Conservation (phyloP, 225 moss, liverwort and hornwort genomes). For the Marchantia polymorpha region DNA sequence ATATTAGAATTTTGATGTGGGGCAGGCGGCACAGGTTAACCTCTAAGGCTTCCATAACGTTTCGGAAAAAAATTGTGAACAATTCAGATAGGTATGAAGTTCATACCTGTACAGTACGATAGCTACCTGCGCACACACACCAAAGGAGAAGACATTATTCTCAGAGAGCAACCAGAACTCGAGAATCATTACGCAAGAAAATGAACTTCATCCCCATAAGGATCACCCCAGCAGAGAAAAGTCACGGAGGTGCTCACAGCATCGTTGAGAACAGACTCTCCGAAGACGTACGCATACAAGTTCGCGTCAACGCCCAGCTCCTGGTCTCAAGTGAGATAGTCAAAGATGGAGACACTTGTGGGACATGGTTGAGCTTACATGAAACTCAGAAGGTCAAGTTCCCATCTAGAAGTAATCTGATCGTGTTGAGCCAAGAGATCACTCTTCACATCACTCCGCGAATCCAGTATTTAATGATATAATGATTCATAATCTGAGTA, state of each 20-base stretch:
- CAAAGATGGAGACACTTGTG: not conserved
- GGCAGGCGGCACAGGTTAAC: too few relatives aligned
- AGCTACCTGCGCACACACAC: conserved; percentile 56
- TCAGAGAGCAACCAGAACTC: not conserved
- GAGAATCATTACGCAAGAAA: not conserved
- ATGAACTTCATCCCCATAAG: not conserved
- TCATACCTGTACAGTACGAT: conserved; percentile 81
- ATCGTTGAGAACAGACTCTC: conserved; percentile 93
- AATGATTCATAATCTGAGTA: too few relatives aligned
- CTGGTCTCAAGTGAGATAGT: conserved; percentile 33
- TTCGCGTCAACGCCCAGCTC: conserved; percentile 76
- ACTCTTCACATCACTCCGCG: too few relatives aligned
- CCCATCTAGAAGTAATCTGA: not conserved
- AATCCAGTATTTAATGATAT: too few relatives aligned
- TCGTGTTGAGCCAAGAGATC: not conserved
- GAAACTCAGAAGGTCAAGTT: not conserved
- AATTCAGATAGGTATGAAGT: not conserved
- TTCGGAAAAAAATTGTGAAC: not conserved
- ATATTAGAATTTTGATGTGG: too few relatives aligned
- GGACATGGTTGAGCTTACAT: not conserved
- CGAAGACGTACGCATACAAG: conserved; percentile 82
- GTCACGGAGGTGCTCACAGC: conserved; percentile 52
- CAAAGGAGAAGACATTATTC: not conserved
- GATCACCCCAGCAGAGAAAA: not conserved
- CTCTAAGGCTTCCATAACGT: not conserved